Evolutionary conservation across 2,329 filamentous ascomycete species (phyloP).

Genomic region (Ophiostoma ips): DNA sequence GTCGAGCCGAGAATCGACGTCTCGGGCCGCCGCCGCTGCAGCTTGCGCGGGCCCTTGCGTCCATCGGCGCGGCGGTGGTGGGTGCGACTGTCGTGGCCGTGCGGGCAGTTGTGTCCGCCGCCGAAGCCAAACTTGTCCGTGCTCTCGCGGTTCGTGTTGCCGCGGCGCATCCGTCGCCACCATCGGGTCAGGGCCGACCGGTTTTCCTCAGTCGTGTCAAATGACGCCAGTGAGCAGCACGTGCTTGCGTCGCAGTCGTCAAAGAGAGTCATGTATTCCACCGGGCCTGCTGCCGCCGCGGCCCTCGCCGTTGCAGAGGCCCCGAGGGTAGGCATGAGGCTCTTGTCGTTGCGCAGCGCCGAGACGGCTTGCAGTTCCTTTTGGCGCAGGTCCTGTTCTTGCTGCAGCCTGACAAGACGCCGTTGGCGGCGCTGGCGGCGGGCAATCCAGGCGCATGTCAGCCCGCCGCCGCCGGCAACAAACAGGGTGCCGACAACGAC

Average conservation of each 20-base stretch:
- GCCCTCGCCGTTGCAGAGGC: neutral
- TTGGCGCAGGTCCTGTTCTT: constrained; percentile 3
- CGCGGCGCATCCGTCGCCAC: constrained; percentile 3
- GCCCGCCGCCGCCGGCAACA: constrained; percentile 28
- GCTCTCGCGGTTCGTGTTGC: neutral
- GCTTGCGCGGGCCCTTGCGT: constrained; percentile 5
- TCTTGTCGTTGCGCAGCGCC: constrained; percentile 3
- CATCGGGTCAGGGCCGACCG: constrained; percentile 8
- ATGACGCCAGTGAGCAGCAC: constrained; percentile 7
- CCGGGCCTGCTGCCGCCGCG: neutral
- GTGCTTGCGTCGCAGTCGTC: constrained; percentile 10
- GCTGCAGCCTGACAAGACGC: neutral
- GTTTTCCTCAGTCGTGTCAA: constrained; percentile 5
- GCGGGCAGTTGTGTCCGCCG: constrained; percentile 4
- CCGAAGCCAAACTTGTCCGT: neutral
- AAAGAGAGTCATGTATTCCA: neutral
- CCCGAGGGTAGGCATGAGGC: neutral
- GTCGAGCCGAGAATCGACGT: constrained; percentile 5
- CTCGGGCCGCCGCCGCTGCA: constrained; percentile 6
- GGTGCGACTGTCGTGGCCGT: constrained; percentile 6
- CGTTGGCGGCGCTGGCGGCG: constrained; percentile 8
- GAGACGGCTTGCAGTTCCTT: constrained; percentile 8
- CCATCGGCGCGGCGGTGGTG: constrained; percentile 6
- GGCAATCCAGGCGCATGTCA: constrained; percentile 28
- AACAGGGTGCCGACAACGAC: constrained; percentile 33